Percentiles rank a stretch among this genome's conserved stretches.
Evolutionary conservation across 2,329 filamentous ascomycete species (phyloP).

Genomic region (Periglandula ipomoeae): DNA sequence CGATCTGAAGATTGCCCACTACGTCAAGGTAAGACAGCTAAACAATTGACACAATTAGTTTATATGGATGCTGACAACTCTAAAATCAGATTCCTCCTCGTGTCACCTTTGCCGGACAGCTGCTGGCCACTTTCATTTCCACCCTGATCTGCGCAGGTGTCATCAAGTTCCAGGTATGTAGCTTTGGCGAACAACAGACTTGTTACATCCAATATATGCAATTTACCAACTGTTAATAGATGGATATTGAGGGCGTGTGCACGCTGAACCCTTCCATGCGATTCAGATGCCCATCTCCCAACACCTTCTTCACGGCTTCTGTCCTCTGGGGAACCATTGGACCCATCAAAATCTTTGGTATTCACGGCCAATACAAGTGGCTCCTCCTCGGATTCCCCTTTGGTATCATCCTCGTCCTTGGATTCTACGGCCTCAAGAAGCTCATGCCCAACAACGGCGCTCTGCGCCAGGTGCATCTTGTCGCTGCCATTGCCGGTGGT

Average conservation of each 20-base stretch:
- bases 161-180: slow-evolving; percentile 28
- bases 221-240: slow-evolving; percentile 8
- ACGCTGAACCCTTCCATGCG: slow-evolving; percentile 24
- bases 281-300: slow-evolving; percentile 28
- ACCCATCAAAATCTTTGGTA: slow-evolving; percentile 27
- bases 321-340: slow-evolving; percentile 33
- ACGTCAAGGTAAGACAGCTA: slow-evolving; percentile 28
- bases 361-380: slow-evolving; percentile 25
- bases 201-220: no score
- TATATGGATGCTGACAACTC: background rate
- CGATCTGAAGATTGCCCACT: slow-evolving; percentile 29
- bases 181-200: no score
- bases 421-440: slow-evolving; percentile 27
- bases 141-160: slow-evolving; percentile 24
- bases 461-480: slow-evolving; percentile 32
- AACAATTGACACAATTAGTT: background rate
- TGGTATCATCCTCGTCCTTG: slow-evolving; percentile 25
- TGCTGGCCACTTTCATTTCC: slow-evolving; percentile 25
- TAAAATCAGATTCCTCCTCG: slow-evolving; percentile 21
- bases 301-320: slow-evolving; percentile 30
- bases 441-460: slow-evolving; percentile 20
- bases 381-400: slow-evolving; percentile 32
- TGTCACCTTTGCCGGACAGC: slow-evolving; percentile 26
- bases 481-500: slow-evolving; percentile 31
- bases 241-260: slow-evolving; percentile 27